Base-by-base conservation (phyloP, 805 yeast species). In the Monosporozyma servazzii region DNA sequence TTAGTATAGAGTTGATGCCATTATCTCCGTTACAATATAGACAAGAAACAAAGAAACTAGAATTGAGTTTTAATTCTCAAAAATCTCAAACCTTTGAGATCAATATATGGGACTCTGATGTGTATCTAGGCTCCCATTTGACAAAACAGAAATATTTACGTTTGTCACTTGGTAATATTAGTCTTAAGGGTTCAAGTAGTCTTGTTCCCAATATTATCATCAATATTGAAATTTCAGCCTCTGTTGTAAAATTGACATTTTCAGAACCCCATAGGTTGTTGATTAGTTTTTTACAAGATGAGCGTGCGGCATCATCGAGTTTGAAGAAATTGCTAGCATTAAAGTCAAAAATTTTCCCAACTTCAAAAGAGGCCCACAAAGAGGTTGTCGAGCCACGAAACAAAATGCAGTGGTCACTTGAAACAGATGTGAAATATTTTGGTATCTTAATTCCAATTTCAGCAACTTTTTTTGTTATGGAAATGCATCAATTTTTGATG, bases 401-500 rank as follows among this genome's bases (percentile, higher is more conserved):
- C 15, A 31, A 39, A 10, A 48, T 41, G 18, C 39, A 42, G n/a
- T 64, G 64, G 62, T 43, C 53, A 3, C 30, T 63, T 2, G 55
- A 63, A 36, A 45, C 58, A 1, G 58, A 63, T 47, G 43, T 63
- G 3, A 56, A 55, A 10, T 66, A 66, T 49, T 36, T 59, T 30
- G 70, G 70, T 45, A 27, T 66, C 5, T 57, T 66, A 25, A 44
- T 64, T 31, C 68, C 68, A 1, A 51, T 66, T 31, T 52, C 59
- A 0, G 49, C 66, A 2, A 58, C 65, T 1, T 64, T 56, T 45
- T 64, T 57, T 53, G 63, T 65, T 17, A 36, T 60, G 7, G 70
- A 66, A 45, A 46, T 64, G 20, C 67, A 64, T 48, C 52, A 55
- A 39, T 30, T 60, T 13, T 18, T 58, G 13, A 56, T 56, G 1